These are phyloP conservation scores for Nematocida homosporus DNA, from an alignment of 371 early-diverging fungal genomes.

Conservation along the genomic window DNA sequence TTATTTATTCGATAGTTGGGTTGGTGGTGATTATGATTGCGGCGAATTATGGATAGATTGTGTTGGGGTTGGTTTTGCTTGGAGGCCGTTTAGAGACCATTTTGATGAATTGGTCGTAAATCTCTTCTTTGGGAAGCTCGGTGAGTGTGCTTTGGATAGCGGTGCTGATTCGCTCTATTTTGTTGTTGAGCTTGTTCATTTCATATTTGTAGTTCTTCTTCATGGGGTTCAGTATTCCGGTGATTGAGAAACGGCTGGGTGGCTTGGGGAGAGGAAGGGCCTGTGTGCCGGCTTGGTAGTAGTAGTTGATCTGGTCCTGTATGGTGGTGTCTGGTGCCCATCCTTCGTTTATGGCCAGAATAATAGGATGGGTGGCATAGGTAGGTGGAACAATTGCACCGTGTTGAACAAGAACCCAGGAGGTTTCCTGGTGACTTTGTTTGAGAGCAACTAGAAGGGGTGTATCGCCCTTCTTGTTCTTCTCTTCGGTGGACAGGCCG, in stretches of 20 bases:
- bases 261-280: conserved; percentile 30
- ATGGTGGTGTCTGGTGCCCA: conserved; percentile 4
- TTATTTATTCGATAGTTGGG: no score
- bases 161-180: conserved; percentile 7
- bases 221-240: conserved; percentile 17
- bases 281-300: conserved; percentile 22
- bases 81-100: not conserved
- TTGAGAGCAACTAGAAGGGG: conserved; percentile 30
- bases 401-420: conserved; percentile 28
- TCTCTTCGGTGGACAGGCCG: not conserved
- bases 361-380: conserved; percentile 9
- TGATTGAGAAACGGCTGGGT: conserved; percentile 40
- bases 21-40: no score
- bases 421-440: conserved; percentile 2
- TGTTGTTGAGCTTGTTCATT: conserved; percentile 18
- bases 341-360: conserved; percentile 13
- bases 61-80: no score
- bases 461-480: conserved; percentile 6
- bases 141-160: not conserved
- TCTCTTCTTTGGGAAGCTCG: conserved; percentile 22
- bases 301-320: conserved; percentile 30
- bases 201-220: conserved; percentile 6
- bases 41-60: no score
- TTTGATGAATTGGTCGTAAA: conserved; percentile 40
- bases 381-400: not conserved